Evolutionary conservation across 352 stramenopile species (phyloP).

Genomic region (Phytophthora crassamura): DNA sequence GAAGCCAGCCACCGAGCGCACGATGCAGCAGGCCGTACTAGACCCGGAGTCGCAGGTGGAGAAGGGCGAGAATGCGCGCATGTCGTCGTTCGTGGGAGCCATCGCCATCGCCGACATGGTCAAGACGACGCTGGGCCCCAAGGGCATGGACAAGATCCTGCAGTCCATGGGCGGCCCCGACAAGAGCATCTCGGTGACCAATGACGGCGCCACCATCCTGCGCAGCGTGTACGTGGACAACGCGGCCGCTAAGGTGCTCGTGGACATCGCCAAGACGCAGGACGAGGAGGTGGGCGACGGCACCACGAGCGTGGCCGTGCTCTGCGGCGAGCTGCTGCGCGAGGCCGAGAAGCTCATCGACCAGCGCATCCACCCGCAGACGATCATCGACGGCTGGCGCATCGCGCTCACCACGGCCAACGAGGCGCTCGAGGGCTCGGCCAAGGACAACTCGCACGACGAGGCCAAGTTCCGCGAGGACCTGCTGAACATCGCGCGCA

Average conservation of each 20-base stretch:
- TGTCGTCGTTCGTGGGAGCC: slow-evolving; percentile 98
- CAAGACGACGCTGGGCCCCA: slow-evolving; percentile 99
- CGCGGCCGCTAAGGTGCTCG: slow-evolving; percentile 98
- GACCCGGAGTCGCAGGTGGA: slow-evolving; percentile 86
- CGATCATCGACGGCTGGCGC: slow-evolving; percentile 98
- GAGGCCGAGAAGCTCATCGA: slow-evolving; percentile 97
- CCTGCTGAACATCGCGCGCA: slow-evolving; percentile 97
- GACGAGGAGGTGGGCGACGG: slow-evolving; percentile 99
- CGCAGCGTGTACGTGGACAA: slow-evolving; percentile 98
- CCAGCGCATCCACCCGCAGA: slow-evolving; percentile 98
- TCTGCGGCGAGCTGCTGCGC: slow-evolving; percentile 97
- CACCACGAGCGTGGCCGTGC: slow-evolving; percentile 97
- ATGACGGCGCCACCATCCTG: slow-evolving; percentile 99
- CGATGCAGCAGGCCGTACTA: slow-evolving; percentile 64
- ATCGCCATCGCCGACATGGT: slow-evolving; percentile 99
- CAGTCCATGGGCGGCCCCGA: slow-evolving; percentile 91
- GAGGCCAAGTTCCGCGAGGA: slow-evolving; percentile 92
- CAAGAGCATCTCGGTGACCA: slow-evolving; percentile 96
- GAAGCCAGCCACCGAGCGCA: not conserved
- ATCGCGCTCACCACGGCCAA: slow-evolving; percentile 93
- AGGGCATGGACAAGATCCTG: slow-evolving; percentile 99
- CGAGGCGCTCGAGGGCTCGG: slow-evolving; percentile 88
- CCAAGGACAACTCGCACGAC: slow-evolving; percentile 86
- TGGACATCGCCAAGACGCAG: slow-evolving; percentile 99
- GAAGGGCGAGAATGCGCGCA: slow-evolving; percentile 98